Base-by-base conservation (phyloP, 1,139 yeast species). In the Protomyces inundatus region DNA sequence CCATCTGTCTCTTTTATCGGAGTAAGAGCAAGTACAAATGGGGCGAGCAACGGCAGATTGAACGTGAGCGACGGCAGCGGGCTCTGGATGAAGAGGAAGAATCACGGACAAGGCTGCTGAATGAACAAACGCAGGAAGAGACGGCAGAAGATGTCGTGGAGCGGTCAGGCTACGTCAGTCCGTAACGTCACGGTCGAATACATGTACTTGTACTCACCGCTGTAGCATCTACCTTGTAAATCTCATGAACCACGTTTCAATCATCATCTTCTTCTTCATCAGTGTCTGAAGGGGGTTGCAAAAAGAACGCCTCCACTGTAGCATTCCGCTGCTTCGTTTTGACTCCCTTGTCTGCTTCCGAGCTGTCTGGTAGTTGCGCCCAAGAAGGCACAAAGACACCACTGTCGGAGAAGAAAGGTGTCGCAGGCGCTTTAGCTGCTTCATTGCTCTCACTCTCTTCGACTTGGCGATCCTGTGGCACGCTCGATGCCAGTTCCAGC, bases 1-100 rank as follows among this genome's bases (percentile, higher is more conserved):
- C 71, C 1, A 75, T 85, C 81, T 84, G 87, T 42, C 67, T 83
- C 6, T 83, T 33, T 46, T 52, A 51, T 35, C 30, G 34, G 14
- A 35, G 45, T 32, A 36, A 50, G 36, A 32, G 42, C 34, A 39
- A 35, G 32, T 58, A 30, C 37, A 46, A 52, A 10, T 58, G 62
- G 62, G 62, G 62, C 52, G 62, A 58, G 36, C 30, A 42, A 12
- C 39, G 56, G 12, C 62, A 58, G 45, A 58, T 58, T 33, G 34
- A 55, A 14, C 51, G 62, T 9, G 62, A 58, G 40, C 62, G 54
- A 16, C 51, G 42, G 34, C 62, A 58, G 39, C 62, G 62, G 14
- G 55, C 12, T n/a, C 45, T 51, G n/a, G 62, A 58, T 37, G 45
- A 46, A 37, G 45, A 40, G 14, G 62, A 58, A 42, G 62, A 58